phyloP scores from a whole-genome alignment of 2,329 filamentous ascomycete genomes.

The Scytalidium lignicola region DNA sequence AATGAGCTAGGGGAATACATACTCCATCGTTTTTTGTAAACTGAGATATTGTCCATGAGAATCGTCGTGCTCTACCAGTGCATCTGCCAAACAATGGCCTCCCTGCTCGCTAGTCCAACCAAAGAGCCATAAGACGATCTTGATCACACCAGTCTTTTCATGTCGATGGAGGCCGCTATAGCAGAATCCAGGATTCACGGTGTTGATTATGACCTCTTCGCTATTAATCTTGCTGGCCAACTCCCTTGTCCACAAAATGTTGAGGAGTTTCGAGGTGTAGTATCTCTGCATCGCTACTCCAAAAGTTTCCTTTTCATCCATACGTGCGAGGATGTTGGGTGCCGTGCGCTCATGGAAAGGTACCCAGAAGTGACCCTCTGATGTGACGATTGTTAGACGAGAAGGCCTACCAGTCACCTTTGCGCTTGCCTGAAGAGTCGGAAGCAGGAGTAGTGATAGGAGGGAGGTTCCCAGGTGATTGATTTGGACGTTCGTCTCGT shows the following conservation, averaged over 20 bases:
- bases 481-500: constrained; percentile 37
- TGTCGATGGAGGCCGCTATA: neutral
- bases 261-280: constrained; percentile 8
- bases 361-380: neutral
- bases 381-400: neutral
- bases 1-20: constrained; percentile 15
- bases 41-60: constrained; percentile 21
- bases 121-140: neutral
- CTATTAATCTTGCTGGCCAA: constrained; percentile 10
- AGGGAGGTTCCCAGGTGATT: constrained; percentile 38
- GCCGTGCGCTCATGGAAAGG: constrained; percentile 10
- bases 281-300: constrained; percentile 5
- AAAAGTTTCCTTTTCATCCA: constrained; percentile 4
- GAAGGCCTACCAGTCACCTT: neutral
- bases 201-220: constrained; percentile 19
- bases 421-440: constrained; percentile 13
- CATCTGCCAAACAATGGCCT: constrained; percentile 20
- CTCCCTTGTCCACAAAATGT: constrained; percentile 2
- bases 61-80: constrained; percentile 14
- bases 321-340: constrained; percentile 7
- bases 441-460: constrained; percentile 38
- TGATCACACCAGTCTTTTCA: neutral
- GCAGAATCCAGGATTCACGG: constrained; percentile 14
- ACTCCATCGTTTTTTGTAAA: constrained; percentile 10
- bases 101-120: constrained; percentile 3